phyloP scores from a whole-genome alignment of 2,329 filamentous ascomycete genomes.

The Nakataea oryzae region DNA sequence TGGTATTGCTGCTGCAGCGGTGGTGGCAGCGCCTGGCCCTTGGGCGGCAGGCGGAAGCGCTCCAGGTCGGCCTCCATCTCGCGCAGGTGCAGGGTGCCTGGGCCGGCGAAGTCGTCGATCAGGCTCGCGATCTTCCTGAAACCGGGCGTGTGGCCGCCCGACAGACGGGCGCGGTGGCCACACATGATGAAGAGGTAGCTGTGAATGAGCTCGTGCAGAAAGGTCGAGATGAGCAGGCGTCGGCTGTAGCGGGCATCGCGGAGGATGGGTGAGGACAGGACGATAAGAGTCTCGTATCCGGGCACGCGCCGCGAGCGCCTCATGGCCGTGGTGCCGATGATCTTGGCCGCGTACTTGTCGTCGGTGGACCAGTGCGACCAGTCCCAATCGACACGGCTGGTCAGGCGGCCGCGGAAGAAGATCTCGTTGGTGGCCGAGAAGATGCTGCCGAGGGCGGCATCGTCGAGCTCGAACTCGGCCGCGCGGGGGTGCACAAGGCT shows the following conservation, averaged over 20 bases:
- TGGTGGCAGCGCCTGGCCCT: background rate
- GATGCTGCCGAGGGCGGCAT: constrained; percentile 45
- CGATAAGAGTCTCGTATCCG: constrained; percentile 53
- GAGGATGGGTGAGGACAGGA: constrained; percentile 50
- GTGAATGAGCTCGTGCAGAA: constrained; percentile 57
- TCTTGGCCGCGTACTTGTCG: constrained; percentile 38
- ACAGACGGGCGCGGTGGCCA: constrained; percentile 42
- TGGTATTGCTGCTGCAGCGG: background rate
- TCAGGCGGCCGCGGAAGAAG: constrained; percentile 48
- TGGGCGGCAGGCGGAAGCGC: constrained; percentile 8
- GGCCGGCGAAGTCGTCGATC: constrained; percentile 53
- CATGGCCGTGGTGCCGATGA: constrained; percentile 54
- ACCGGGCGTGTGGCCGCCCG: constrained; percentile 50
- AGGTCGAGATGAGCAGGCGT: constrained; percentile 51
- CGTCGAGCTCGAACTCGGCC: constrained; percentile 42
- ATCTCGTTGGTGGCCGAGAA: constrained; percentile 51
- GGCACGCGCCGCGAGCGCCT: constrained; percentile 31
- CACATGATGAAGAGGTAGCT: constrained; percentile 55
- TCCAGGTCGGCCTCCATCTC: constrained; percentile 52
- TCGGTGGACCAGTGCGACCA: constrained; percentile 46
- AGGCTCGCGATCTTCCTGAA: constrained; percentile 47
- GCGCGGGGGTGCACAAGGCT: constrained; percentile 43
- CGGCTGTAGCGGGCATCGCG: constrained; percentile 44
- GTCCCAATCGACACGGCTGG: constrained; percentile 49
- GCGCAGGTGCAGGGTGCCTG: constrained; percentile 40